These are phyloP conservation scores for Verbascum thapsus DNA, from an alignment of 257 asterid genomes.

Conservation along the genomic window DNA sequence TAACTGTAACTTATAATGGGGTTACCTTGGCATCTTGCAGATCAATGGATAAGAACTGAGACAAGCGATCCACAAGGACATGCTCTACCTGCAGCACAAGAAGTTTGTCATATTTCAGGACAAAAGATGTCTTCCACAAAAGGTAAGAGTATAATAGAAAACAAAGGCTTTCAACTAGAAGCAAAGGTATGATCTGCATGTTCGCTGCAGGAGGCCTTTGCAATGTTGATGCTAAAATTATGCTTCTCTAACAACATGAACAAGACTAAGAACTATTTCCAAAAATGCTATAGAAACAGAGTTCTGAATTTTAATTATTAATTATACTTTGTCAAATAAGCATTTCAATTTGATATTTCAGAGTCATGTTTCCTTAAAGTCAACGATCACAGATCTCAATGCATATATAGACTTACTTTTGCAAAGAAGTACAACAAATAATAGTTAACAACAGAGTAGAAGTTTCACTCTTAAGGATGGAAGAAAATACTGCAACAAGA, in stretches of 20 bases:
- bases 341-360: constrained; percentile 19
- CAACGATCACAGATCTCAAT: constrained; percentile 13
- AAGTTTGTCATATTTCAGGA: constrained; percentile 29
- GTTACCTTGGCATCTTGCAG: constrained; percentile 93
- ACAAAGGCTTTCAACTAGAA: constrained; percentile 23
- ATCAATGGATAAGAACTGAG: constrained; percentile 81
- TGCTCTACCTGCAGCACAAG: constrained; percentile 80
- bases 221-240: constrained; percentile 20
- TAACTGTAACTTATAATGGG: constrained; percentile 20
- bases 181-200: constrained; percentile 15
- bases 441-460: constrained; percentile 15
- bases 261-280: constrained; percentile 9
- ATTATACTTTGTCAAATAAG: constrained; percentile 21
- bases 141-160: constrained; percentile 6
- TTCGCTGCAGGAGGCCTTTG: constrained; percentile 14
- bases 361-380: neutral
- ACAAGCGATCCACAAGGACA: constrained; percentile 89
- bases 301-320: constrained; percentile 14
- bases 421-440: neutral
- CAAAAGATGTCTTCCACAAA: constrained; percentile 20
- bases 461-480: constrained; percentile 18
- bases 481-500: constrained; percentile 1
- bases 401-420: constrained; percentile 8
- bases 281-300: constrained; percentile 16
- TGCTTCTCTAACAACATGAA: constrained; percentile 10